Conservation (phyloP, 2,329 filamentous ascomycete genomes). For the Xenosphaeropsis pyriputrescens region DNA sequence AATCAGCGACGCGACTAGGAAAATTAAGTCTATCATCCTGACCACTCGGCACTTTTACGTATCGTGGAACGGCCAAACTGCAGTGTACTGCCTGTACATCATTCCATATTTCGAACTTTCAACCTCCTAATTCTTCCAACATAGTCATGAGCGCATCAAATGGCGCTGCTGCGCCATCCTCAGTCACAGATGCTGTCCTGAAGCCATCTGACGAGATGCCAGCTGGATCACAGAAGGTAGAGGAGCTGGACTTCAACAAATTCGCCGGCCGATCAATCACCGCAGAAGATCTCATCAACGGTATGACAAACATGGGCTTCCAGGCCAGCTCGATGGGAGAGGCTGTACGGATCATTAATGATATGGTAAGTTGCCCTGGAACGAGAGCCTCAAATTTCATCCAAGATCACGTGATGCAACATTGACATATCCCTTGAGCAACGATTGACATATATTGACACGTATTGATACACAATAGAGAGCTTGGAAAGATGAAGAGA, state of each 20-base stretch:
- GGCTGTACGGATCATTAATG: conserved; percentile 82
- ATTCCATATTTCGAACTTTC: too few species aligned
- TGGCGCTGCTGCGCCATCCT: conserved; percentile 32
- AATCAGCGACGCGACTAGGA: too few species aligned
- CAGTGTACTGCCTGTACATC: too few species aligned
- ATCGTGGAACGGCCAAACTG: too few species aligned
- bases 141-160: too few species aligned
- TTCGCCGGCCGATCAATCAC: conserved; percentile 63
- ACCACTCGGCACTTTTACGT: too few species aligned
- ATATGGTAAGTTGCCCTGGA: conserved; percentile 51
- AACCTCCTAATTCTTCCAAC: too few species aligned
- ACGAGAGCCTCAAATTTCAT: neutral
- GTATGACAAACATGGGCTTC: conserved; percentile 78
- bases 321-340: conserved; percentile 71
- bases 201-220: conserved; percentile 75
- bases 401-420: neutral
- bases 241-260: conserved; percentile 85
- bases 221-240: conserved; percentile 62
- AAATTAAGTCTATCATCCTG: too few species aligned
- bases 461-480: conserved; percentile 43
- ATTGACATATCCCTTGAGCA: conserved; percentile 8
- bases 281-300: conserved; percentile 67
- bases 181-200: conserved; percentile 67
- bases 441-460: conserved; percentile 4
- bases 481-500: conserved; percentile 68